Base-by-base conservation (phyloP, 2,329 filamentous ascomycete genomes). In the Botryotinia globosa region DNA sequence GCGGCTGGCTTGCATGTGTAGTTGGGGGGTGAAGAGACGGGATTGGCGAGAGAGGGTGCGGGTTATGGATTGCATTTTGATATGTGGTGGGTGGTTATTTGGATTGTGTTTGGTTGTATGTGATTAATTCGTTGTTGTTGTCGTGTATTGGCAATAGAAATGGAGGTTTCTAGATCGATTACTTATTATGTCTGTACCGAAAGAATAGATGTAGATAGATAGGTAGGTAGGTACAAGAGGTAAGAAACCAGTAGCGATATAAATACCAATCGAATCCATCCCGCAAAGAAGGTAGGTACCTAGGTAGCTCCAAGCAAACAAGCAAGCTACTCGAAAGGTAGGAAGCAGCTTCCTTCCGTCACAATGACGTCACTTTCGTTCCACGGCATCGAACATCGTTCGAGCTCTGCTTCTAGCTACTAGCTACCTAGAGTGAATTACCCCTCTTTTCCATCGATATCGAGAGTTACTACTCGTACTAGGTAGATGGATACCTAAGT, bases 41-140 rank as follows among this genome's bases (percentile, higher is more conserved):
- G 69, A 29, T 56, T 64, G 69, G 10, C 69, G 69, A 44, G 22
- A 4, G 44, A 64, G 58, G 25, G 69, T 54, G 20, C 59, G 44
- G 29, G 59, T 44, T 37, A 56, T 42, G n/a, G 69, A 34, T 22
- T 37, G 48, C 69, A 71, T 70, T 71, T 71, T 71, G 45, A n/a
- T 42, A 14, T 7, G n/a, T 12, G 16, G 20, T 4, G 29, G 6
- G n/a, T 48, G 12, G 20, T 56, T 59, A 18, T 22, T 45, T 45
- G n/a, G 1, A 22, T 44, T 63, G 59, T 1, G 37, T 18, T 29
- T 45, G 61, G 3, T 20, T 32, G 20, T 12, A 20, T 18, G 29
- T 20, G 29, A 2, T 32, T 8, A 20, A 4, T 56, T 54, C 12
- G 14, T 32, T 12, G 29, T n/a, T 51, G 4, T 14, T 10, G 37